Conservation (phyloP, 805 yeast species). For the Starmerella sirachaensis region DNA sequence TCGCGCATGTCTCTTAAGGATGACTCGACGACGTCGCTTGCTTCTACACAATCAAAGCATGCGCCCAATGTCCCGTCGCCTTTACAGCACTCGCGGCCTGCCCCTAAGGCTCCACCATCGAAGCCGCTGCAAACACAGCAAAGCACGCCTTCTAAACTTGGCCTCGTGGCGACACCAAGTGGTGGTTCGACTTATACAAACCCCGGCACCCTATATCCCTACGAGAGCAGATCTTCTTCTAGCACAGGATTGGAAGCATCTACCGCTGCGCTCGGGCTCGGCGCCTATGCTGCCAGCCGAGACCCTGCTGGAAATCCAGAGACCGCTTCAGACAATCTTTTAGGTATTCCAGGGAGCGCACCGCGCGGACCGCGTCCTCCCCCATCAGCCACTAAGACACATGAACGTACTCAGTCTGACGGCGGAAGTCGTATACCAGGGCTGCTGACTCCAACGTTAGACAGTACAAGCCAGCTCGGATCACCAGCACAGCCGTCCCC, state of each 20-base stretch:
- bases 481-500: too few relatives aligned
- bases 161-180: too few relatives aligned
- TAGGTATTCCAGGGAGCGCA: background rate
- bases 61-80: constrained; percentile 14
- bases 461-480: too few relatives aligned
- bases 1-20: constrained; percentile 1
- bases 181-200: too few relatives aligned
- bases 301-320: background rate
- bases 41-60: constrained; percentile 4
- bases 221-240: too few relatives aligned
- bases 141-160: background rate
- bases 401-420: constrained; percentile 27
- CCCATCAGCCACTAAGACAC: constrained; percentile 7
- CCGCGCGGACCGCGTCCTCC: constrained; percentile 1
- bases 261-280: background rate
- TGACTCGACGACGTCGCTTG: constrained; percentile 3
- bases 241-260: too few relatives aligned
- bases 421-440: constrained; percentile 28
- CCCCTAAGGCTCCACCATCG: constrained; percentile 16
- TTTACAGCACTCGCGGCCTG: constrained; percentile 14
- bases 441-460: constrained; percentile 14
- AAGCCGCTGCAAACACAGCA: background rate
- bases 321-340: background rate
- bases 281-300: background rate
- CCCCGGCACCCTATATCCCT: too few relatives aligned